Conservation (phyloP, 345 rosid species). For the Citrus hindsii region DNA sequence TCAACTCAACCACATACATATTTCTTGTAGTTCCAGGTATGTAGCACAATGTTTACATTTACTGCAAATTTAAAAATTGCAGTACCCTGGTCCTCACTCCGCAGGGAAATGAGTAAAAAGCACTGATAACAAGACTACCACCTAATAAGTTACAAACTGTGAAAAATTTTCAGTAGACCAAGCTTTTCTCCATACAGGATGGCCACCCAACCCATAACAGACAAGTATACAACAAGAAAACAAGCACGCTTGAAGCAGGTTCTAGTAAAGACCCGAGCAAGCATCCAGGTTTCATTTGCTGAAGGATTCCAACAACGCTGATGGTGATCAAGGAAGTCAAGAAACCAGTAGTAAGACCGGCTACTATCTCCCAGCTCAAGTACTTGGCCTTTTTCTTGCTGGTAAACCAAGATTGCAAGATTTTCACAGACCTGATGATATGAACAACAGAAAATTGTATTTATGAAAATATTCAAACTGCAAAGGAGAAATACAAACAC, state of each 20-base stretch:
- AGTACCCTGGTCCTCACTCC: constrained; percentile 1
- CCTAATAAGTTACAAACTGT: constrained; percentile 19
- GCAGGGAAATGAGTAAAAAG: background rate
- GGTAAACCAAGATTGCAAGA: constrained; percentile 33
- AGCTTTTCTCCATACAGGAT: constrained; percentile 46
- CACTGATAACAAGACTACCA: constrained; percentile 2
- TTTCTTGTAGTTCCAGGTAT: background rate
- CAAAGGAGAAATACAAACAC: background rate
- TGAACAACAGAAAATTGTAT: constrained; percentile 1
- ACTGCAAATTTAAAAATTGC: constrained; percentile 7
- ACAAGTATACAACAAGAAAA: constrained; percentile 54
- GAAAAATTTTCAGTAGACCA: constrained; percentile 36
- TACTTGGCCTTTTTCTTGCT: constrained; percentile 31
- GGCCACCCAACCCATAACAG: constrained; percentile 56
- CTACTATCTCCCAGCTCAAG: constrained; percentile 53
- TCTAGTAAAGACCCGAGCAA: constrained; percentile 8
- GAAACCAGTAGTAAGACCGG: constrained; percentile 55
- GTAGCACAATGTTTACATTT: constrained; percentile 6
- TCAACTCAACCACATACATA: background rate
- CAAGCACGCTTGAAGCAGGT: constrained; percentile 49
- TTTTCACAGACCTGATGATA: constrained; percentile 36
- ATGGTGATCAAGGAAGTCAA: constrained; percentile 54
- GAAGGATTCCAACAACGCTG: constrained; percentile 34
- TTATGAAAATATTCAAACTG: background rate
- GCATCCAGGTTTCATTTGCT: constrained; percentile 31